Evolutionary conservation across 2,329 filamentous ascomycete species (phyloP), one percentile per base, ranked within the genome.

Genomic region (Pestalotiopsis sp.): DNA sequence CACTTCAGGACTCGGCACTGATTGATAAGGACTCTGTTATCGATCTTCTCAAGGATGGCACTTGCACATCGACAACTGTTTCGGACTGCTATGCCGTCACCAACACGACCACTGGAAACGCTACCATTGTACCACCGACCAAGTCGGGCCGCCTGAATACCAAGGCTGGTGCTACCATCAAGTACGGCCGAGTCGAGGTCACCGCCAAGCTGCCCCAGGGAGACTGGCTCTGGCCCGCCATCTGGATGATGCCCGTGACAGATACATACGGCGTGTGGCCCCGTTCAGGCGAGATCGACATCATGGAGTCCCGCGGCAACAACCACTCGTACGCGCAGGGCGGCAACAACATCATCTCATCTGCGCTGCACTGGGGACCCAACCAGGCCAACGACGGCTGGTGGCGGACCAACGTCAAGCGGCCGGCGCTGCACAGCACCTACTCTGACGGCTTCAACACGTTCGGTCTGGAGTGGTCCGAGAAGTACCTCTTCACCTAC

Each of bases 181-280:
- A 90, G 80, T 97, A 93, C 77, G 93, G 93, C 62, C 91, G 92
- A 58, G 87, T 97, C 66, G 92, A 97, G 78, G 93, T 97, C 4
- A 90, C 87, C 1, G 93, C 93, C 31, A 91, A 91, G 80, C 82
- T 96, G 36, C 93, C 93, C 4, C 80, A 84, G 62, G 93, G 93
- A 67, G 93, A 96, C 81, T 96, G 93, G 93, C 86, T 97, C 12
- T 96, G 93, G 93, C 93, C 93, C 2, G 93, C 93, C n/a, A 95
- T 97, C 75, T 95, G 92, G 92, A 93, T 97, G 92, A 84, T 96
- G 83, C 93, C 93, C 1, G 89, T 89, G 61, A 84, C 91, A 58
- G 85, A 90, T 67, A 90, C 83, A 0, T 97, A 96, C 77, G 93
- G 93, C 1, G 75, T 85, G 1, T 97, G 93, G 93, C 93, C 93